These are phyloP conservation scores for Malassezia nana DNA, from an alignment of 1,284 basidiomycete genomes.

Conservation along the genomic window DNA sequence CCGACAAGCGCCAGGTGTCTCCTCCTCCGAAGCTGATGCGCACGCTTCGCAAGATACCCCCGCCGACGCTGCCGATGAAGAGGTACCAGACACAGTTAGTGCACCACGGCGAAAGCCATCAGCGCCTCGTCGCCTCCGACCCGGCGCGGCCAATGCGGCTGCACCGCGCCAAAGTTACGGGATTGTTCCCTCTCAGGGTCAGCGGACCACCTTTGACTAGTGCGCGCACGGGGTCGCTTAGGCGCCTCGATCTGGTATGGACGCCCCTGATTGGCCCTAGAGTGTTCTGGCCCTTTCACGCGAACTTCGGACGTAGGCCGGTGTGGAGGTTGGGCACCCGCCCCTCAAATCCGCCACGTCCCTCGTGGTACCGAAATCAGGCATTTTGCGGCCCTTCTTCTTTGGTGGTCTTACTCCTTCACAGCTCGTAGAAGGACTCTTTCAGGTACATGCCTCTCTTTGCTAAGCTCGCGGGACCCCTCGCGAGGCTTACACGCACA, in stretches of 20 bases:
- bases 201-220: conserved; percentile 16
- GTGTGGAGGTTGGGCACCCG: background rate
- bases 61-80: background rate
- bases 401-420: background rate
- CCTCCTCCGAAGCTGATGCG: conserved; percentile 11
- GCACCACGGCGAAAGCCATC: background rate
- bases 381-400: background rate
- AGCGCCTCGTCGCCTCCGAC: conserved; percentile 23
- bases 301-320: too few relatives aligned
- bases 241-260: too few relatives aligned
- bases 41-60: conserved; percentile 1
- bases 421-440: background rate
- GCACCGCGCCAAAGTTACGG: conserved; percentile 13
- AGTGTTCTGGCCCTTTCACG: too few relatives aligned
- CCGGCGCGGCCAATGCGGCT: conserved; percentile 15
- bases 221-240: too few relatives aligned
- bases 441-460: conserved; percentile 12
- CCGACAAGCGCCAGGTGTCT: conserved; percentile 16
- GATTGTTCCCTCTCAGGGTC: conserved; percentile 11
- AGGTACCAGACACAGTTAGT: background rate
- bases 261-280: too few relatives aligned
- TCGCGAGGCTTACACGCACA: background rate
- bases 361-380: background rate
- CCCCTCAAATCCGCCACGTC: background rate
- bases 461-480: conserved; percentile 12